Conservation (phyloP, 805 yeast species). For the Schwanniomyces pseudopolymorphus region DNA sequence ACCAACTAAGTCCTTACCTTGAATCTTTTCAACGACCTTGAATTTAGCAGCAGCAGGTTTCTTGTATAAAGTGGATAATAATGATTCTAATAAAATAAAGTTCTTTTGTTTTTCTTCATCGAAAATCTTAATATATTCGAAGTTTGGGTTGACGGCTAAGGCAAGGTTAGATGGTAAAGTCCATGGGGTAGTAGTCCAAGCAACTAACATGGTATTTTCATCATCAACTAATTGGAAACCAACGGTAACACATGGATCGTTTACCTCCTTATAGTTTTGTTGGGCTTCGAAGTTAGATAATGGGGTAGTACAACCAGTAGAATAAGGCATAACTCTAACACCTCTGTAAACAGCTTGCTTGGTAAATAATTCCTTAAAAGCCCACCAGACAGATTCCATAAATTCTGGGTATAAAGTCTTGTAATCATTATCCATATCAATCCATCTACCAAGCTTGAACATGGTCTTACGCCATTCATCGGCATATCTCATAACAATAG, state of each 20-base stretch:
- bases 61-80: constrained; percentile 83
- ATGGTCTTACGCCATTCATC: constrained; percentile 92
- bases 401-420: constrained; percentile 93
- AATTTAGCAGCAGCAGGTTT: constrained; percentile 89
- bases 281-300: constrained; percentile 97
- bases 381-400: constrained; percentile 99
- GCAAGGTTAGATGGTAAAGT: constrained; percentile 94
- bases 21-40: constrained; percentile 75
- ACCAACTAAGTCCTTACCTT: constrained; percentile 81
- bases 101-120: constrained; percentile 84
- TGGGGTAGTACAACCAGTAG: constrained; percentile 96
- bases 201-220: constrained; percentile 80
- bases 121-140: constrained; percentile 87
- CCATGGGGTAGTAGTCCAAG: constrained; percentile 99
- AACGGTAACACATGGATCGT: constrained; percentile 93
- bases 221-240: constrained; percentile 82
- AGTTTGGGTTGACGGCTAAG: constrained; percentile 85
- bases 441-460: constrained; percentile 97
- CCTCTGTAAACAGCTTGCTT: constrained; percentile 94
- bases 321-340: constrained; percentile 96
- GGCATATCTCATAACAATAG: constrained; percentile 97
- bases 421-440: constrained; percentile 97
- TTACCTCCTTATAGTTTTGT: constrained; percentile 95
- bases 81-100: constrained; percentile 81
- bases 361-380: constrained; percentile 80